phyloP scores from a whole-genome alignment of 2,329 filamentous ascomycete species.

The Beauveria rudraprayagi region DNA sequence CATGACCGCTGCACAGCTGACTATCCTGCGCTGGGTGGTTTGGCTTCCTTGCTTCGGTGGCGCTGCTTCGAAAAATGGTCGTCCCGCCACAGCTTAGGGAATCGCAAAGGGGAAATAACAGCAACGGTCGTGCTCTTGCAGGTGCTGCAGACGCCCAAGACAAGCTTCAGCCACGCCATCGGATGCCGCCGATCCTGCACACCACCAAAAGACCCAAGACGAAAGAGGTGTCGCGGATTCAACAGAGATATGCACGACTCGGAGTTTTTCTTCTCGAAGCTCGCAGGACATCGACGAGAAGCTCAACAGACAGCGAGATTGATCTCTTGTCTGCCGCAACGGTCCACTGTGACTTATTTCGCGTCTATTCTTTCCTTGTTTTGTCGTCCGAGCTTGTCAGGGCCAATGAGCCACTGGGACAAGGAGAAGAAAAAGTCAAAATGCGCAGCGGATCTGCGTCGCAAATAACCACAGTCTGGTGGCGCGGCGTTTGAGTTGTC shows the following conservation, averaged over 20 bases:
- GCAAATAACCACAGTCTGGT: neutral
- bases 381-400: neutral
- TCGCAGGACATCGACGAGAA: neutral
- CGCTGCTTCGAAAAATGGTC: neutral
- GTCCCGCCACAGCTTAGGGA: neutral
- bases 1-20: neutral
- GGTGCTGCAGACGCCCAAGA: neutral
- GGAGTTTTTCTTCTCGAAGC: neutral
- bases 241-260: neutral
- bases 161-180: neutral
- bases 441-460: neutral
- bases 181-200: neutral
- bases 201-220: neutral
- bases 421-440: neutral
- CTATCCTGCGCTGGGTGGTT: neutral
- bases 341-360: neutral
- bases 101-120: too few species aligned
- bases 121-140: too few species aligned
- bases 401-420: neutral
- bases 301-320: neutral
- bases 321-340: neutral
- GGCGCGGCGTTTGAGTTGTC: constrained; percentile 5
- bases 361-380: neutral
- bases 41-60: neutral
- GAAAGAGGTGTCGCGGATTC: too few species aligned